Base-by-base conservation (phyloP, 352 stramenopile genomes). In the Phytophthora vignae region DNA sequence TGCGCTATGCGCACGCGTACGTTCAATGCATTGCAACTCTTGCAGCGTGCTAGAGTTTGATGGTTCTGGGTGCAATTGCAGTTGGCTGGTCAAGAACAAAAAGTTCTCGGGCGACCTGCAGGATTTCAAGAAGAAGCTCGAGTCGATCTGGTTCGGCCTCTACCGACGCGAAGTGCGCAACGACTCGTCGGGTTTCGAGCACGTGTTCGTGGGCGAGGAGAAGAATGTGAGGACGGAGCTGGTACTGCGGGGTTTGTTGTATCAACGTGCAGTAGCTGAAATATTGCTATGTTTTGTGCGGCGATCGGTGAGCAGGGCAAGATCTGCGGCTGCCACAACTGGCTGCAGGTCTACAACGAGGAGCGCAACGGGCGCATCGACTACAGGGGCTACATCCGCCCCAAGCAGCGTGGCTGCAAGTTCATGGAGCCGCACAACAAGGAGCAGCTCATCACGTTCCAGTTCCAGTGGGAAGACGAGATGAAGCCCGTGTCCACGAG, bases 181-280 rank as follows among this genome's bases (percentile, higher is more conserved):
- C 67, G 88, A 99, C 74, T 98, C 93, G 19, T 98, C 90, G 6
- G 96, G 96, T 29, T 99, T 99, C 71, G 97, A 99, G 70, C 97
- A 99, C 75, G 96, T 99, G 6, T 99, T 99, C 71, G 86, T 99
- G 9, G 97, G 97, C 53, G 97, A 99, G 81, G 91, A 98, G 50
- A 97, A 97, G 61, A 87, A 98, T 64, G 93, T 94, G 64, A 69
- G 77, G 10, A 11, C 21, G 33, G 12, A 25, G 10, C 12, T 40
- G 31, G 42, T 55, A 33, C 48, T 71, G 48, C 64, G 38, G n/a
- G 1, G 11, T 25, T 2, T 25, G 44, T 40, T 40, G 33, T 2
- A 40, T 40, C 33, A 40, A 31, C 33, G 33, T 11, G 33, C 12
- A 15, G 10, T 40, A 14, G 33, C 33, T 40, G 33, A 40, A 15